A percentile compares a stretch with the other conserved stretches of the same genome.
These are phyloP conservation scores for Pachysolen tannophilus DNA, from an alignment of 805 yeast species.

Conservation along the genomic window DNA sequence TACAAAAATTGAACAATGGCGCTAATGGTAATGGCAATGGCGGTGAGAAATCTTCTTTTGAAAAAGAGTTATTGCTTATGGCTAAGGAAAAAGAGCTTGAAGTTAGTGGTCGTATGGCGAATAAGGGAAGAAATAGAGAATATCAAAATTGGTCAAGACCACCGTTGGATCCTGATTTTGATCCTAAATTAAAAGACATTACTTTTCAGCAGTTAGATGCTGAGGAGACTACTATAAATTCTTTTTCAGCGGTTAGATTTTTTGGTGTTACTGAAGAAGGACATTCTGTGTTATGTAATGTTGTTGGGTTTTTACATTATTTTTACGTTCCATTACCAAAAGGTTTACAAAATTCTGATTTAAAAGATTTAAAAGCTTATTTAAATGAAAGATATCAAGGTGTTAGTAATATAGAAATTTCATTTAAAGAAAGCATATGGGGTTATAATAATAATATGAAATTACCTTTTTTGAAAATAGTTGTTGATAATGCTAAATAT, in stretches of 20 bases:
- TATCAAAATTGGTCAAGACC: slow-evolving; percentile 45
- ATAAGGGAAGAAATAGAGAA: slow-evolving; percentile 12
- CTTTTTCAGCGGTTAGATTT: slow-evolving; percentile 63
- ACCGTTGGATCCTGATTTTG: slow-evolving; percentile 38
- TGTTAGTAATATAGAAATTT: slow-evolving; percentile 58
- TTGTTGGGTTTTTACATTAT: slow-evolving; percentile 83
- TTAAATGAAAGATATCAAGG: slow-evolving; percentile 44
- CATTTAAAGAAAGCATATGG: slow-evolving; percentile 82
- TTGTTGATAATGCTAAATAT: slow-evolving; percentile 55
- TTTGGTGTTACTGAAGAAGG: slow-evolving; percentile 92
- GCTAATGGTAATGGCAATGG: slow-evolving; percentile 12
- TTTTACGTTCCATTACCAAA: slow-evolving; percentile 87
- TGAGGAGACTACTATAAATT: slow-evolving; percentile 64
- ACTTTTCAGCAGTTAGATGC: slow-evolving; percentile 92
- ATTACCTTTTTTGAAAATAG: slow-evolving; percentile 72
- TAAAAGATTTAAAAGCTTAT: slow-evolving; percentile 37
- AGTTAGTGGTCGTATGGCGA: slow-evolving; percentile 11
- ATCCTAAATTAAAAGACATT: slow-evolving; percentile 42
- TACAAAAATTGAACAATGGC: too few relatives aligned
- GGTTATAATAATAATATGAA: slow-evolving; percentile 78
- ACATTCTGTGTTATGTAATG: slow-evolving; percentile 81
- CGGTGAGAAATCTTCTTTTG: slow-evolving; percentile 39
- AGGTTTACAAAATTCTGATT: slow-evolving; percentile 54
- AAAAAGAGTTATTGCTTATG: slow-evolving; percentile 41
- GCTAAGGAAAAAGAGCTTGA: slow-evolving; percentile 24